Percentiles rank a stretch among this genome's conserved stretches.
Evolutionary conservation across 768 basidiomycete genomes (phyloP).

Genomic region (Russula emetica): DNA sequence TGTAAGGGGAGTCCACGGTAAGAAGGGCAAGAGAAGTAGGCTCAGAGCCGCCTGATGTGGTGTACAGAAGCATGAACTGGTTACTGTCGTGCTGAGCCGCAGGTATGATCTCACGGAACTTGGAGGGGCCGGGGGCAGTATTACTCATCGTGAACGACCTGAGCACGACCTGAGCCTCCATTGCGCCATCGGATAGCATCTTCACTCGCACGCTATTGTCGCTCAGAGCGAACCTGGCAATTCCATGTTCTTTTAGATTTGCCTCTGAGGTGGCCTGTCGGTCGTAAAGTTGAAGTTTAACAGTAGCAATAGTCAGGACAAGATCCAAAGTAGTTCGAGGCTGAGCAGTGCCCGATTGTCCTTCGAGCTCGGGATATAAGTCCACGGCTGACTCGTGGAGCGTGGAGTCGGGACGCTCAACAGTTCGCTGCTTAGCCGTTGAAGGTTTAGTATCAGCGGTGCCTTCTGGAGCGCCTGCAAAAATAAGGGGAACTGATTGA

Average conservation of each 20-base stretch:
- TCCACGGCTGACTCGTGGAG: conserved; percentile 31
- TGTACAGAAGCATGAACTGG: conserved; percentile 91
- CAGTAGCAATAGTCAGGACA: conserved; percentile 59
- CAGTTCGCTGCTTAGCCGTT: conserved; percentile 21
- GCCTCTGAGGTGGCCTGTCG: conserved; percentile 50
- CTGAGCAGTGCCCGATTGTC: conserved; percentile 30
- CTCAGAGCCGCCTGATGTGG: conserved; percentile 57
- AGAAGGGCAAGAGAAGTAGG: conserved; percentile 68
- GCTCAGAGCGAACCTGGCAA: conserved; percentile 80
- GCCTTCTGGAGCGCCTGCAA: conserved; percentile 48
- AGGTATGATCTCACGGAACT: conserved; percentile 93
- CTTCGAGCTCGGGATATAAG: conserved; percentile 59
- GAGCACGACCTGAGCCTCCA: conserved; percentile 83
- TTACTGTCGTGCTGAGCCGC: conserved; percentile 83
- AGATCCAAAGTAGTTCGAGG: conserved; percentile 69
- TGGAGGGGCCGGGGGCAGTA: conserved; percentile 73
- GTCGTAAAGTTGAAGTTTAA: conserved; percentile 87
- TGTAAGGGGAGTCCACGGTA: conserved; percentile 86
- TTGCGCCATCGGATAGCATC: conserved; percentile 73
- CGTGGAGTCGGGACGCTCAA: conserved; percentile 24
- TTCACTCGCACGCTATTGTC: conserved; percentile 77
- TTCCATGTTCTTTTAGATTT: conserved; percentile 70
- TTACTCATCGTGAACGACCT: conserved; percentile 90
- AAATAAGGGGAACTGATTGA: conserved; percentile 63
- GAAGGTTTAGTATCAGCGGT: conserved; percentile 33